Percentiles rank a stretch among this genome's conserved stretches.
phyloP scores from a whole-genome alignment of 441 rosid species.

The Pelargonium cotyledonis region DNA sequence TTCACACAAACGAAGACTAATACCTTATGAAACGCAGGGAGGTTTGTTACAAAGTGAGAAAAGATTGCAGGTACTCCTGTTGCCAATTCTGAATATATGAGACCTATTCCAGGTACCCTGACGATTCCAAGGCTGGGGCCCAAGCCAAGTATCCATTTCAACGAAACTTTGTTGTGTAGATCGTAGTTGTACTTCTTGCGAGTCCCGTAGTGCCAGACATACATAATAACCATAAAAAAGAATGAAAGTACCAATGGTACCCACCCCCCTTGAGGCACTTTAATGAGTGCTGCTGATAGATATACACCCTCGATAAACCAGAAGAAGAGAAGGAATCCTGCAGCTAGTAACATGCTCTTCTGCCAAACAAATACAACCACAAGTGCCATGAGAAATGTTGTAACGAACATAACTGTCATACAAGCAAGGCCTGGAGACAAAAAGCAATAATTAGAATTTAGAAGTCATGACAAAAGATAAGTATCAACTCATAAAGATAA shows the following conservation, averaged over 20 bases:
- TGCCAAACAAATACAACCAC: slow-evolving; percentile 78
- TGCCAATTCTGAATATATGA: slow-evolving; percentile 82
- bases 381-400: slow-evolving; percentile 88
- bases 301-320: slow-evolving; percentile 74
- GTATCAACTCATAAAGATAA: slow-evolving; percentile 17
- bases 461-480: slow-evolving; percentile 12
- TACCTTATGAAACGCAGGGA: slow-evolving; percentile 86
- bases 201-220: slow-evolving; percentile 85
- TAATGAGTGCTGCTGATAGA: slow-evolving; percentile 73
- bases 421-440: slow-evolving; percentile 73
- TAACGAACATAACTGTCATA: slow-evolving; percentile 73
- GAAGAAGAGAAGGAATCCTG: slow-evolving; percentile 53
- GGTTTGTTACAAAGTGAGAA: slow-evolving; percentile 90
- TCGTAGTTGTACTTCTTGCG: slow-evolving; percentile 82
- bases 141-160: slow-evolving; percentile 78
- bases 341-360: slow-evolving; percentile 47
- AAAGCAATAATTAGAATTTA: not conserved
- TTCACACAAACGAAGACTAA: slow-evolving; percentile 89
- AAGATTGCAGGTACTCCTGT: slow-evolving; percentile 89
- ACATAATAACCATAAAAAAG: slow-evolving; percentile 69
- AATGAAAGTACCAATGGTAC: slow-evolving; percentile 67
- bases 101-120: slow-evolving; percentile 92
- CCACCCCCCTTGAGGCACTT: slow-evolving; percentile 91
- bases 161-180: slow-evolving; percentile 86
- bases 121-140: slow-evolving; percentile 95